These are phyloP conservation scores for Prunus padus DNA, from an alignment of 306 rosid genomes.

Conservation along the genomic window DNA sequence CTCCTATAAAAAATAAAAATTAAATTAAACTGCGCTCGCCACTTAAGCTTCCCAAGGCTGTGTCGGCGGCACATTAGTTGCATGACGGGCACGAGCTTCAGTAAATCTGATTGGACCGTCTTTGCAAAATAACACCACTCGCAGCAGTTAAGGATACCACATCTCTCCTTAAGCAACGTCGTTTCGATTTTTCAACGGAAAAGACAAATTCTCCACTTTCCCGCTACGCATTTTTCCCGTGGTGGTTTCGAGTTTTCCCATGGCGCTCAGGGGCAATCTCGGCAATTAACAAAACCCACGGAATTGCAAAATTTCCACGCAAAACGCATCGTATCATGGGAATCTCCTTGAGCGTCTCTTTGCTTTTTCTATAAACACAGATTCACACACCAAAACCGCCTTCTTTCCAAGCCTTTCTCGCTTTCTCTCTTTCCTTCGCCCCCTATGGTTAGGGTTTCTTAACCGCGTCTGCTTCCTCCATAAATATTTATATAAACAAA, in stretches of 20 bases:
- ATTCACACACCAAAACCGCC: slow-evolving; percentile 7
- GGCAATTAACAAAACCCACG: slow-evolving; percentile 3
- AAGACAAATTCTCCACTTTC: slow-evolving; percentile 2
- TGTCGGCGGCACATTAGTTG: neutral
- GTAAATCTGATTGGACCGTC: neutral
- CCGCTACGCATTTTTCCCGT: slow-evolving; percentile 4
- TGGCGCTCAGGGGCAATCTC: slow-evolving; percentile 25
- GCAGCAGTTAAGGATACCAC: neutral
- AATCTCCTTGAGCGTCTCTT: slow-evolving; percentile 15
- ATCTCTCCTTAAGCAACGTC: neutral
- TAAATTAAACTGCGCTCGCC: too few species aligned
- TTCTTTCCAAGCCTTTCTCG: neutral
- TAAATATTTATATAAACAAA: neutral
- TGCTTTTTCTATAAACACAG: neutral
- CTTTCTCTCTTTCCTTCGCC: slow-evolving; percentile 14
- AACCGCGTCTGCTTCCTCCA: slow-evolving; percentile 27
- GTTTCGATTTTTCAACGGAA: neutral
- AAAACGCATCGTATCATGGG: slow-evolving; percentile 42
- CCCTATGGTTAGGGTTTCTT: slow-evolving; percentile 68
- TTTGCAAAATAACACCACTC: too few species aligned
- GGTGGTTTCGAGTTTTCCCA: neutral
- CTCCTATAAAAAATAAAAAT: too few species aligned
- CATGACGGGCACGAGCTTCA: too few species aligned
- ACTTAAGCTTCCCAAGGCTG: neutral
- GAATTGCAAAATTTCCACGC: too few species aligned